Conservation (phyloP, 768 basidiomycete species). For the Leccinum obscurum region DNA sequence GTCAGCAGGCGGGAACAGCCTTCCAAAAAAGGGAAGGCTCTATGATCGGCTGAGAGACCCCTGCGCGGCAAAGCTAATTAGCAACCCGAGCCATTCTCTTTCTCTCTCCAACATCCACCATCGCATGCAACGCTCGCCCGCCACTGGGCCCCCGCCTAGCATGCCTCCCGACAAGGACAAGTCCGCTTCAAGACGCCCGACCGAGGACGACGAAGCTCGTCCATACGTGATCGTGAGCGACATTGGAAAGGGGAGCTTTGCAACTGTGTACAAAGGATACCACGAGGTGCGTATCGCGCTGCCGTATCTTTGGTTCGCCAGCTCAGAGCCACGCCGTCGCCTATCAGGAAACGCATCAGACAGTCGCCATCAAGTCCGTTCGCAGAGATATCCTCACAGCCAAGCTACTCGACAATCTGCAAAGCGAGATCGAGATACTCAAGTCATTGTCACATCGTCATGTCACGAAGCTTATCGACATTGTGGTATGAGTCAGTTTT, state of each 20-base stretch:
- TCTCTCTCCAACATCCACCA: constrained; percentile 13
- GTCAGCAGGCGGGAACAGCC: constrained; percentile 26
- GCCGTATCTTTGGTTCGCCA: background rate
- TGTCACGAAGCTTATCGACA: constrained; percentile 90
- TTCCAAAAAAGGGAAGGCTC: constrained; percentile 27
- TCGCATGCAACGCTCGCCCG: constrained; percentile 23
- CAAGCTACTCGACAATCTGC: constrained; percentile 96
- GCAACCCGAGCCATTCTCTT: constrained; percentile 21
- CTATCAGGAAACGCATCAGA: constrained; percentile 66
- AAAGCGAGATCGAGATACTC: constrained; percentile 95
- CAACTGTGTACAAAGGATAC: constrained; percentile 93
- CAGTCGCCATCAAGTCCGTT: constrained; percentile 95
- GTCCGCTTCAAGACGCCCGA: constrained; percentile 24
- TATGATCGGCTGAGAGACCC: constrained; percentile 25
- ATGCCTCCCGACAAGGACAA: constrained; percentile 36
- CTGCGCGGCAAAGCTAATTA: constrained; percentile 26
- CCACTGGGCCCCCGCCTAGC: constrained; percentile 19
- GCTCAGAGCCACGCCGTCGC: constrained; percentile 3
- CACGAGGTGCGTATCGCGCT: constrained; percentile 63
- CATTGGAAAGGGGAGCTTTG: constrained; percentile 92
- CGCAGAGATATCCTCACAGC: constrained; percentile 82
- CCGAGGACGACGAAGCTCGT: constrained; percentile 68
- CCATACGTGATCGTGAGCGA: constrained; percentile 77
- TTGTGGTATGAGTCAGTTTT: constrained; percentile 60
- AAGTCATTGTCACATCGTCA: constrained; percentile 92